Evolutionary conservation across 371 early-diverging fungal species (phyloP).

Genomic region (Mucor plumbeus): DNA sequence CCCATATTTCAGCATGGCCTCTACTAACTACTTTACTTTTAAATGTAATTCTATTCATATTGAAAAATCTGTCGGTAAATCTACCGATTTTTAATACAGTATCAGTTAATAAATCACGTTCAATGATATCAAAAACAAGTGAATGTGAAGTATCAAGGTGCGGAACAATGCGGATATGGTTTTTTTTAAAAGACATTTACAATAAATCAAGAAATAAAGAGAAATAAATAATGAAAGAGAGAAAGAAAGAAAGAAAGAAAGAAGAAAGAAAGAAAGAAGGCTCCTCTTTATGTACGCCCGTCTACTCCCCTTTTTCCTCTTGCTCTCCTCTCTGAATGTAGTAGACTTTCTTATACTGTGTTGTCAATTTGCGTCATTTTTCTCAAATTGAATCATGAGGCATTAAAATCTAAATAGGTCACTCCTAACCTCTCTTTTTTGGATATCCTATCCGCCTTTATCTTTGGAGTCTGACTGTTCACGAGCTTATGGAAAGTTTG

Average conservation of each 20-base stretch:
- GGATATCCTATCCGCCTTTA: background rate
- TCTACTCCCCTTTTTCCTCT: background rate
- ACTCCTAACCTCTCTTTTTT: background rate
- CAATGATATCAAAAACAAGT: conserved; percentile 79
- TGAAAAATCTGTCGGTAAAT: conserved; percentile 61
- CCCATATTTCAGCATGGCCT: conserved; percentile 85
- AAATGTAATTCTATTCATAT: conserved; percentile 67
- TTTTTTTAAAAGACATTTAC: background rate
- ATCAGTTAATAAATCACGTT: conserved; percentile 72
- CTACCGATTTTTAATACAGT: conserved; percentile 76
- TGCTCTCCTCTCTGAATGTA: background rate
- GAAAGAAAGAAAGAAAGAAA: background rate
- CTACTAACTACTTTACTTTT: conserved; percentile 83
- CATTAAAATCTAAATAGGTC: conserved; percentile 3
- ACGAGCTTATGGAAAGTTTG: background rate
- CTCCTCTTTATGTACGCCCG: conserved; percentile 4
- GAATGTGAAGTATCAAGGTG: conserved; percentile 74
- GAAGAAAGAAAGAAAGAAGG: background rate
- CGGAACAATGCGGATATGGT: conserved; percentile 68
- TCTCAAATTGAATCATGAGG: conserved; percentile 11
- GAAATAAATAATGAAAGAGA: background rate
- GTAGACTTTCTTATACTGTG: background rate
- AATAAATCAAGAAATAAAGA: background rate
- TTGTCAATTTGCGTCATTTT: conserved; percentile 18
- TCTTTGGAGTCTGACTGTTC: background rate